Evolutionary conservation across 768 basidiomycete genomes (phyloP), one percentile per base, ranked within the genome.

Genomic region (Podaxis pistillaris): DNA sequence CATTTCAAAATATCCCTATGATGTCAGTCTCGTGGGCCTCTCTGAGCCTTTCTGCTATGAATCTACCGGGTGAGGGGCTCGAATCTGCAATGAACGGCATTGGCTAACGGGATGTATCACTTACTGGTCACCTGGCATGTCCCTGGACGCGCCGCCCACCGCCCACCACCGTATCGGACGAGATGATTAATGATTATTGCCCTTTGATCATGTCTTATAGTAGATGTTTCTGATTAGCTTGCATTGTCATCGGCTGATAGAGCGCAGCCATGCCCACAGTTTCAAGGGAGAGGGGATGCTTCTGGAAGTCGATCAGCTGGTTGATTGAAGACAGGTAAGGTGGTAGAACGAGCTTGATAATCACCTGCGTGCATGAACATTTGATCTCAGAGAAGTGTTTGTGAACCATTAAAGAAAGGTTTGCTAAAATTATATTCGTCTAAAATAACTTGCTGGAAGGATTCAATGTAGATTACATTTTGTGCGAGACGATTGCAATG

Each of bases 271-370:
- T 37, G 41, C 28, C 15, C 26, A 47, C 44, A 37, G 26, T 51
- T 24, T 24, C 28, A 49, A 55, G 22, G 58, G 24, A 24, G 37
- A 46, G 53, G n/a, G 26, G 38, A 36, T 38, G 52, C 60, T 55
- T 61, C 60, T 44, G 53, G 52, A 61, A 55, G 60, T 56, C 51
- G 55, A 62, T 62, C 46, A 56, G 54, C 60, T 62, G 54, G 60
- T 24, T 44, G 38, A 36, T 54, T 53, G 37, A 22, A 22, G 41
- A n/a, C 13, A 54, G 9, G 49, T 41, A n/a, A 52, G 37, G 50
- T 60, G 38, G 33, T 33, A 46, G n/a, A 28, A 26, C 19, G 24
- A 9, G 51, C 30, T 60, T 60, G 59, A 60, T 53, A 61, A 61
- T 55, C 58, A 59, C 49, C 44, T 58, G 9, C 12, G 9, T 19